Percentiles rank a stretch among this genome's conserved stretches.
Evolutionary conservation across 106 monocot species (phyloP).

Genomic region (Dioscorea zingiberensis): DNA sequence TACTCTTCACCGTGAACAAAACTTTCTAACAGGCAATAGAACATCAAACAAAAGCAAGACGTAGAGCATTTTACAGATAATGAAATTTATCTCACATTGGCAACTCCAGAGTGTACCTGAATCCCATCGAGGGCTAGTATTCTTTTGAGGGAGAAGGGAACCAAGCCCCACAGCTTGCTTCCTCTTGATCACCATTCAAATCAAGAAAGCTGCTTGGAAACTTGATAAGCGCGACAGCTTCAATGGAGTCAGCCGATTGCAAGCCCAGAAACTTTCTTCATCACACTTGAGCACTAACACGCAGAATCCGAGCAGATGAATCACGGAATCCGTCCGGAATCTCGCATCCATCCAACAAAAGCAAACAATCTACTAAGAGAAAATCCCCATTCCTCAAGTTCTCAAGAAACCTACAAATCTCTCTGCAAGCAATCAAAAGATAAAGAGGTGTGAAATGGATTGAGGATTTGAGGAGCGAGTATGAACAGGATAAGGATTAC

Average conservation of each 20-base stretch:
- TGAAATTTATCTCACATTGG: too few relatives aligned
- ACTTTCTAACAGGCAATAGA: too few relatives aligned
- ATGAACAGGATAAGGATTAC: constrained; percentile 8
- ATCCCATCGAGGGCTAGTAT: constrained; percentile 94
- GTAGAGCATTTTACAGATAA: too few relatives aligned
- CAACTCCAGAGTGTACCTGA: constrained; percentile 40
- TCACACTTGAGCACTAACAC: constrained; percentile 62
- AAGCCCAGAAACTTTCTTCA: constrained; percentile 90
- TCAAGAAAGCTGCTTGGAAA: constrained; percentile 55
- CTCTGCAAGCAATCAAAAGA: constrained; percentile 30
- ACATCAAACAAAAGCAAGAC: too few relatives aligned
- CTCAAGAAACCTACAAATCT: constrained; percentile 55
- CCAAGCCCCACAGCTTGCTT: constrained; percentile 17
- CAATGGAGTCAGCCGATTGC: constrained; percentile 66
- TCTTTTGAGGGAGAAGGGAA: constrained; percentile 40
- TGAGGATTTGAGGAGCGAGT: neutral
- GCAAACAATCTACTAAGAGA: constrained; percentile 45
- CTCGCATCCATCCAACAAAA: constrained; percentile 51
- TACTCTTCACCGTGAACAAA: too few relatives aligned
- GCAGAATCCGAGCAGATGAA: constrained; percentile 30
- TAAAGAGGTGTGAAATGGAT: neutral
- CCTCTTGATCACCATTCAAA: constrained; percentile 26
- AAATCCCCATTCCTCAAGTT: constrained; percentile 18
- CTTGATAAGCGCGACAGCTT: constrained; percentile 79
- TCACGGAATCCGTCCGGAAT: constrained; percentile 14